Evolutionary conservation across 495 filamentous ascomycete species (phyloP).

Genomic region (Aspergillus egyptiacus): DNA sequence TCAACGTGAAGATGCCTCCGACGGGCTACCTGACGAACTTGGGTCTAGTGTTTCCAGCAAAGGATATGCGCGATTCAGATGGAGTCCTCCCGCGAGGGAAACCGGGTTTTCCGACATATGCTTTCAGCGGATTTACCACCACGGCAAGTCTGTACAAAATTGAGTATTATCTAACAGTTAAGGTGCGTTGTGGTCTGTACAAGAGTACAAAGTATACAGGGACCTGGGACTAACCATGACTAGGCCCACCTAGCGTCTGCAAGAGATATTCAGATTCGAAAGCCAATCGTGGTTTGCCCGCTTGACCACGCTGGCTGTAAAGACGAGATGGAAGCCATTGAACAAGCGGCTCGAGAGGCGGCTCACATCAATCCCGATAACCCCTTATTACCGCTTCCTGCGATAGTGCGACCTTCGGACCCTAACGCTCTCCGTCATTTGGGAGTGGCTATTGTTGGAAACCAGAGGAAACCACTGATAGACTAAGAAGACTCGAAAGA

Average conservation of each 20-base stretch:
- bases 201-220: neutral
- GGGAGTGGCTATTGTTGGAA: constrained; percentile 79
- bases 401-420: constrained; percentile 74
- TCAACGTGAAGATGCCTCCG: constrained; percentile 79
- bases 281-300: constrained; percentile 94
- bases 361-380: constrained; percentile 80
- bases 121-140: constrained; percentile 86
- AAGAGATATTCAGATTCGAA: constrained; percentile 81
- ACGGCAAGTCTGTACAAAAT: constrained; percentile 95
- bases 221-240: constrained; percentile 8
- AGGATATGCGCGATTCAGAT: constrained; percentile 81
- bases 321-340: constrained; percentile 96
- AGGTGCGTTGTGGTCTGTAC: constrained; percentile 49
- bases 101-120: constrained; percentile 81
- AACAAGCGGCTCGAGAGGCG: constrained; percentile 89
- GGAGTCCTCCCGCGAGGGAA: constrained; percentile 82
- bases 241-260: constrained; percentile 90
- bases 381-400: constrained; percentile 75
- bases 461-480: constrained; percentile 82
- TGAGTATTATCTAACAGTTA: constrained; percentile 91
- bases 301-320: constrained; percentile 93
- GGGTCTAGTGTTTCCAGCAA: constrained; percentile 83
- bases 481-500: constrained; percentile 47
- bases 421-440: constrained; percentile 67
- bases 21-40: constrained; percentile 86